Conservation (phyloP, 768 basidiomycete genomes). For the Panaeolus cyanescens region DNA sequence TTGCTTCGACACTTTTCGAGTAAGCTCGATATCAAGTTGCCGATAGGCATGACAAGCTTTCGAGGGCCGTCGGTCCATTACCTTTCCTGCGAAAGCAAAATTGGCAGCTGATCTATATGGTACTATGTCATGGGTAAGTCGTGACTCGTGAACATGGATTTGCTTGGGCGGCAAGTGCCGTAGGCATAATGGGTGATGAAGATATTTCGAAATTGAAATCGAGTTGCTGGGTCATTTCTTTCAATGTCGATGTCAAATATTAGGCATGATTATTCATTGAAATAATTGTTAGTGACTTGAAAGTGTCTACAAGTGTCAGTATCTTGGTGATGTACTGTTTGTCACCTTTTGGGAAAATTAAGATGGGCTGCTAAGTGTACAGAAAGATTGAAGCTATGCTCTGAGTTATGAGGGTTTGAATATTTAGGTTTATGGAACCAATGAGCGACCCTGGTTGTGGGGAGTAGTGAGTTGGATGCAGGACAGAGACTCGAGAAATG, state of each 20-base stretch:
- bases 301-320: too few species aligned
- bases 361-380: too few species aligned
- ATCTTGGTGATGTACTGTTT: too few species aligned
- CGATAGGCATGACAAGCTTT: neutral
- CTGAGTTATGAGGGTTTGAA: too few species aligned
- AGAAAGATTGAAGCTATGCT: too few species aligned
- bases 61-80: neutral
- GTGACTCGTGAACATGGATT: neutral
- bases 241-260: too few species aligned
- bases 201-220: too few species aligned
- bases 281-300: too few species aligned
- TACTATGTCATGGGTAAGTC: neutral
- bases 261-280: too few species aligned
- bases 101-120: constrained; percentile 1
- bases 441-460: neutral
- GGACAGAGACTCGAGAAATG: neutral
- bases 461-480: neutral
- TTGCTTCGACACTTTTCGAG: neutral
- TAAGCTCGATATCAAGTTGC: neutral
- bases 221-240: too few species aligned
- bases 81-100: neutral
- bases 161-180: neutral
- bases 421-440: neutral
- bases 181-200: neutral
- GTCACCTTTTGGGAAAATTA: too few species aligned